Conservation (phyloP, 208 protist genomes). For the Strigomonas culicis region DNA sequence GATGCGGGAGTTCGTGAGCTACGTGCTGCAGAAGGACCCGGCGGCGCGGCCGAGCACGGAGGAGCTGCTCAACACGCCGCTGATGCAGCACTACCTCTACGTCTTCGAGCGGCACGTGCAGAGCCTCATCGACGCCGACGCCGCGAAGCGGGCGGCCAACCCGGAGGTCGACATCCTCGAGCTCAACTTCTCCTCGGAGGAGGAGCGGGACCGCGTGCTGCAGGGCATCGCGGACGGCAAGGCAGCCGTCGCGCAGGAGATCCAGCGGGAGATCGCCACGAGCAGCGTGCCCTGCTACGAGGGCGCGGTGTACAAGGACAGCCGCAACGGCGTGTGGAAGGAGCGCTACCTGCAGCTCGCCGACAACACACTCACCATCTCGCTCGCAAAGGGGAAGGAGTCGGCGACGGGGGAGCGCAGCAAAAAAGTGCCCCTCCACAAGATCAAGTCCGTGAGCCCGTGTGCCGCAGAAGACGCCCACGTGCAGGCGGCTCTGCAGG, state of each 20-base stretch:
- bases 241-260: slow-evolving; percentile 35
- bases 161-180: slow-evolving; percentile 24
- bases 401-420: slow-evolving; percentile 59
- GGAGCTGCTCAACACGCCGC: slow-evolving; percentile 63
- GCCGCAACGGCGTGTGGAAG: slow-evolving; percentile 73
- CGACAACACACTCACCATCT: slow-evolving; percentile 71
- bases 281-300: slow-evolving; percentile 44
- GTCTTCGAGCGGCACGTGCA: slow-evolving; percentile 72
- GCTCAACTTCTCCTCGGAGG: slow-evolving; percentile 40
- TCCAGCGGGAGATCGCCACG: slow-evolving; percentile 36
- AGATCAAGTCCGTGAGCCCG: slow-evolving; percentile 63
- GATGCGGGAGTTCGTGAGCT: slow-evolving; percentile 70
- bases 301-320: slow-evolving; percentile 80
- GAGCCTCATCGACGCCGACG: slow-evolving; percentile 38
- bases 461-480: slow-evolving; percentile 44
- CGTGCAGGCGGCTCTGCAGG: slow-evolving; percentile 18
- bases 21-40: slow-evolving; percentile 61
- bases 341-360: slow-evolving; percentile 65
- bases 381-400: slow-evolving; percentile 52
- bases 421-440: slow-evolving; percentile 56
- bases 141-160: slow-evolving; percentile 24
- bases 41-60: slow-evolving; percentile 60
- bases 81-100: slow-evolving; percentile 81
- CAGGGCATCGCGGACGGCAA: slow-evolving; percentile 65
- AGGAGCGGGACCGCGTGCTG: slow-evolving; percentile 41